Percentiles rank a stretch among this genome's conserved stretches.
phyloP scores from a whole-genome alignment of 768 basidiomycete species.

The Lentinula guzmanii region DNA sequence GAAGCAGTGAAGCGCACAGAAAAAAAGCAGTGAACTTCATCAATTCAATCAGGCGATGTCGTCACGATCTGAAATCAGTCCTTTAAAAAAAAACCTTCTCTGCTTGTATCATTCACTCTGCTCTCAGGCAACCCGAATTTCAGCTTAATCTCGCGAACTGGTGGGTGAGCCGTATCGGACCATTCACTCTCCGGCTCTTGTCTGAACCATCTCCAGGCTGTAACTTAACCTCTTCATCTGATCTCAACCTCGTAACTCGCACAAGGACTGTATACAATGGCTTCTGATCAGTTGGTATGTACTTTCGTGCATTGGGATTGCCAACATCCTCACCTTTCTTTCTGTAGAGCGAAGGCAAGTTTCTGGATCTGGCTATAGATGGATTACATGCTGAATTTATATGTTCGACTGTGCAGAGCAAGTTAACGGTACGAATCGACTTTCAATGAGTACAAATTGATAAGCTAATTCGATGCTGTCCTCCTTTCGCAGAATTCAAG shows the following conservation, averaged over 20 bases:
- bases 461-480: not conserved
- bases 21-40: too few species aligned
- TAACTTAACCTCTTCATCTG: not conserved
- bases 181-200: too few species aligned
- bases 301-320: too few species aligned
- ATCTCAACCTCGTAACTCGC: not conserved
- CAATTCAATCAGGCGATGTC: too few species aligned
- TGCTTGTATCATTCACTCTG: too few species aligned
- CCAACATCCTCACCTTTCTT: not conserved
- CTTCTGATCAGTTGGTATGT: conserved; percentile 1
- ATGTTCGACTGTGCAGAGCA: not conserved
- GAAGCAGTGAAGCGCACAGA: too few species aligned
- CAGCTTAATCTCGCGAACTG: too few species aligned
- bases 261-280: not conserved
- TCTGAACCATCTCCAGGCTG: not conserved
- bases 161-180: too few species aligned
- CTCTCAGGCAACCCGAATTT: too few species aligned
- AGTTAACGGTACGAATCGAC: conserved; percentile 3
- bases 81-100: too few species aligned
- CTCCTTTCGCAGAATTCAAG: conserved; percentile 14
- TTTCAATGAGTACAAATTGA: not conserved
- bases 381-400: not conserved
- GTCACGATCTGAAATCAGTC: too few species aligned
- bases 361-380: not conserved
- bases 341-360: not conserved